Conservation (phyloP, 1,284 basidiomycete genomes). For the Porphyrellus sp. region DNA sequence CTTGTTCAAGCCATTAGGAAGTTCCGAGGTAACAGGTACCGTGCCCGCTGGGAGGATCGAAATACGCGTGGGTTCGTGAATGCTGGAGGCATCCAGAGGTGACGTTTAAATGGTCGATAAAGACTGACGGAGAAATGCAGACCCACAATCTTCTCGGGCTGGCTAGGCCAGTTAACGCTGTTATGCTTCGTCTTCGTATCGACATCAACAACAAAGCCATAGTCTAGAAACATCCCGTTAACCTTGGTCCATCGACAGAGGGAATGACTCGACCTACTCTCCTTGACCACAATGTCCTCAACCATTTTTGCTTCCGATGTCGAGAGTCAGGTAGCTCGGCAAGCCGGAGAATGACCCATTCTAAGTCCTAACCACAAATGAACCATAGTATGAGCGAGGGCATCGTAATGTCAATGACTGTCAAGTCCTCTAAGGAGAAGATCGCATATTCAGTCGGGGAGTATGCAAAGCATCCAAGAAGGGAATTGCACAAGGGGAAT, state of each 20-base stretch:
- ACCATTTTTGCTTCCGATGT: slow-evolving; percentile 67
- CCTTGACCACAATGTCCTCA: slow-evolving; percentile 76
- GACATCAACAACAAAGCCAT: slow-evolving; percentile 68
- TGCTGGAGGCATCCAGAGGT: slow-evolving; percentile 40
- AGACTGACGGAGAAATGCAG: neutral
- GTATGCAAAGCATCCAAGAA: slow-evolving; percentile 77
- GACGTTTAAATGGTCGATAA: neutral
- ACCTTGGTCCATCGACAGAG: neutral
- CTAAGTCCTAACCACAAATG: slow-evolving; percentile 43
- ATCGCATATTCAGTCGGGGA: slow-evolving; percentile 71
- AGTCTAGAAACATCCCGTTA: slow-evolving; percentile 46
- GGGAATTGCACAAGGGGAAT: slow-evolving; percentile 75
- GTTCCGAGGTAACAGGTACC: slow-evolving; percentile 40
- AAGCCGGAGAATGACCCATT: slow-evolving; percentile 70
- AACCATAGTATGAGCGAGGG: slow-evolving; percentile 39
- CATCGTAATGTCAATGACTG: slow-evolving; percentile 56
- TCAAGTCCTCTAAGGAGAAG: slow-evolving; percentile 64
- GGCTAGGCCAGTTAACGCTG: slow-evolving; percentile 73
- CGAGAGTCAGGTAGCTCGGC: slow-evolving; percentile 87
- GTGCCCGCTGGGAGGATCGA: slow-evolving; percentile 71
- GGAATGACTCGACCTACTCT: slow-evolving; percentile 55
- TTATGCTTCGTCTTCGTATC: slow-evolving; percentile 65
- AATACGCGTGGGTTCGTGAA: slow-evolving; percentile 85
- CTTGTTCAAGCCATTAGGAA: slow-evolving; percentile 11
- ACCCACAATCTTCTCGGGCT: slow-evolving; percentile 78